Percentiles rank a stretch among this genome's conserved stretches.
These are phyloP conservation scores for Chara braunii DNA, from an alignment of 139 green algal genomes.

Conservation along the genomic window DNA sequence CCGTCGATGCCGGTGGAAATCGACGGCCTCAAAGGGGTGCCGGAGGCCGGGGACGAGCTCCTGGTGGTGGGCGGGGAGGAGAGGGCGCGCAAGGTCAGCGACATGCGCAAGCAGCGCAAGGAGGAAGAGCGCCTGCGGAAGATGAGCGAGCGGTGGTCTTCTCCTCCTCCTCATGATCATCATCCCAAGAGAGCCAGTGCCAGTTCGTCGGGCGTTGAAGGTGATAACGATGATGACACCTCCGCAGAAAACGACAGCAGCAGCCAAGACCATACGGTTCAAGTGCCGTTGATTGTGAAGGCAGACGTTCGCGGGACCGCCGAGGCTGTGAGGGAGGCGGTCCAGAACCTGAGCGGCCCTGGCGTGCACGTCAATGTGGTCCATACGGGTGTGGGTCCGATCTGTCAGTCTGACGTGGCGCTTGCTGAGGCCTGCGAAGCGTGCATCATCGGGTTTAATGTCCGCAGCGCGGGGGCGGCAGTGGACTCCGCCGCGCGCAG, in stretches of 20 bases:
- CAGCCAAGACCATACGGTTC: no score
- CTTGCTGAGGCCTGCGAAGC: conserved; percentile 5
- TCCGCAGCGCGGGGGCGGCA: background rate
- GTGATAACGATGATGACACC: no score
- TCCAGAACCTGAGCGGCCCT: conserved; percentile 51
- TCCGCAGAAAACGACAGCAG: no score
- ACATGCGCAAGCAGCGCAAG: background rate
- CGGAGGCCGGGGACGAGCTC: conserved; percentile 72
- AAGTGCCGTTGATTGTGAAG: conserved; percentile 85
- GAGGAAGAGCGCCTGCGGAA: no score
- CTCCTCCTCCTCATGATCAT: conserved; percentile 37
- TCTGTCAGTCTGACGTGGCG: conserved; percentile 31
- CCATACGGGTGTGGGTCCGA: conserved; percentile 28
- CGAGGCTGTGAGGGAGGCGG: conserved; percentile 79
- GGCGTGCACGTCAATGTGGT: conserved; percentile 11
- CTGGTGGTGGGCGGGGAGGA: conserved; percentile 45
- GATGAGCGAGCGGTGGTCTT: no score
- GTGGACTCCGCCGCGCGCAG: conserved; percentile 15
- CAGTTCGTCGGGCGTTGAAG: no score
- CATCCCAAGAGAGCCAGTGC: conserved; percentile 81
- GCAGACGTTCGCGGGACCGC: conserved; percentile 73
- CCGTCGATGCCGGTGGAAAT: conserved; percentile 7
- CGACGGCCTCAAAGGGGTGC: conserved; percentile 46
- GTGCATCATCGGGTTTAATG: conserved; percentile 19
- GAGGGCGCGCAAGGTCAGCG: conserved; percentile 9